phyloP scores from a whole-genome alignment of 2,329 filamentous ascomycete species.

The Scedosporium minutisporum region DNA sequence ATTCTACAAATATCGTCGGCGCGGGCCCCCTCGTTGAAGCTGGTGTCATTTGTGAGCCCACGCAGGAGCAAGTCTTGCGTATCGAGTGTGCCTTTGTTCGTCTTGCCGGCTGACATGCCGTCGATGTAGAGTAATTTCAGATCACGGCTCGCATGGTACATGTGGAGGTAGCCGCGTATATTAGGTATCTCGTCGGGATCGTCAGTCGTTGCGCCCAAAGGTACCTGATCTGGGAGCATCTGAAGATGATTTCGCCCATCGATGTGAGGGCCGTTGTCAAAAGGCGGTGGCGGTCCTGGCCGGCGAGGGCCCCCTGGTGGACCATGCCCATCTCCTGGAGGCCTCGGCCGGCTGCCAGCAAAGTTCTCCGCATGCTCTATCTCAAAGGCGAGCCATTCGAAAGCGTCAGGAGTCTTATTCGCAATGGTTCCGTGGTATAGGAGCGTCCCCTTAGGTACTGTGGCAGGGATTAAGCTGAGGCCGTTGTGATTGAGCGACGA shows the following conservation, averaged over 20 bases:
- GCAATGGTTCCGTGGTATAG: constrained; percentile 55
- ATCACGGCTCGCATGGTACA: constrained; percentile 48
- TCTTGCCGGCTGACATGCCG: constrained; percentile 60
- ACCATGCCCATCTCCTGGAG: neutral
- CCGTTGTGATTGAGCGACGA: constrained; percentile 67
- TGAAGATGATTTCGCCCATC: neutral
- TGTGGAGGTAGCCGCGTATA: constrained; percentile 53
- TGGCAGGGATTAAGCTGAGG: constrained; percentile 59
- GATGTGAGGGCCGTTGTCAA: neutral
- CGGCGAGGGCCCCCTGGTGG: neutral
- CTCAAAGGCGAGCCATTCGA: constrained; percentile 70
- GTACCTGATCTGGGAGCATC: neutral
- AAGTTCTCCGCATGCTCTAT: constrained; percentile 63
- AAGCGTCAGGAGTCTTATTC: constrained; percentile 35
- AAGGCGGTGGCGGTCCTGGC: neutral
- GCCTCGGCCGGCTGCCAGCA: constrained; percentile 25
- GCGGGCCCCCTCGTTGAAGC: constrained; percentile 37
- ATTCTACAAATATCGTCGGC: constrained; percentile 47
- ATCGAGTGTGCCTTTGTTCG: constrained; percentile 55
- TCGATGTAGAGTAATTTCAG: constrained; percentile 59
- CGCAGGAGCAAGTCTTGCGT: constrained; percentile 54
- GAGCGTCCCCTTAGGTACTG: constrained; percentile 52
- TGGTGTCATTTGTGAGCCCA: constrained; percentile 18
- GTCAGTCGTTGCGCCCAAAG: neutral
- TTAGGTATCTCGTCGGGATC: constrained; percentile 7